Conservation (phyloP, 768 basidiomycete genomes). For the Lepiota venenata region DNA sequence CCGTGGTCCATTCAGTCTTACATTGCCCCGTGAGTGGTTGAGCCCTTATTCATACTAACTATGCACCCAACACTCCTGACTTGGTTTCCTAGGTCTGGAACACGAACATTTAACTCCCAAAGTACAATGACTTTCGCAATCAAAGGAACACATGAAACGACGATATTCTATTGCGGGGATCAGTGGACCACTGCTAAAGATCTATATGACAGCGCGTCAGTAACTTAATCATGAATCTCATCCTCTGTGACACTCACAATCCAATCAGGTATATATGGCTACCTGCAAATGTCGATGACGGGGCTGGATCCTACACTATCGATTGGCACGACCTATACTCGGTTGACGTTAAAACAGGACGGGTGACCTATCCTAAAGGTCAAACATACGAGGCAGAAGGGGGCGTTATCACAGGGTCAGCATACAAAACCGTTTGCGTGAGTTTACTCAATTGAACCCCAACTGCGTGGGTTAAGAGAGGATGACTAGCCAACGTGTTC, state of each 20-base stretch:
- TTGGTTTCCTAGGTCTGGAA: not conserved
- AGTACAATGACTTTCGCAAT: constrained; percentile 2
- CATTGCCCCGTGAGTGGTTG: constrained; percentile 2
- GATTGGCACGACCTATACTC: constrained; percentile 8
- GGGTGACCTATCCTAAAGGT: constrained; percentile 1
- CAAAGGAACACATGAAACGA: not conserved
- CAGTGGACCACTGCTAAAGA: constrained; percentile 6
- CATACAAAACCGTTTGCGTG: constrained; percentile 4
- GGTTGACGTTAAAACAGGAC: not conserved
- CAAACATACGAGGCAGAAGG: constrained; percentile 5
- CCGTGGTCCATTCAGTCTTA: constrained; percentile 6
- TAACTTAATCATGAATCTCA: not conserved
- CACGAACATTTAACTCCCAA: constrained; percentile 2
- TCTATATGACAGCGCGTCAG: constrained; percentile 7
- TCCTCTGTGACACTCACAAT: not conserved
- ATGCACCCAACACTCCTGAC: too few species aligned
- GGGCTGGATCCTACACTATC: constrained; percentile 1
- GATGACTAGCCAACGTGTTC: constrained; percentile 1
- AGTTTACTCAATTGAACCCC: not conserved
- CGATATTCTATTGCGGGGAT: constrained; percentile 4
- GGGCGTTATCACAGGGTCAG: constrained; percentile 2
- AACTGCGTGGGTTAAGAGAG: not conserved
- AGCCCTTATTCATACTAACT: too few species aligned
- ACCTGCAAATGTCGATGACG: constrained; percentile 3
- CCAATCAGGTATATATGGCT: not conserved